A percentile compares a stretch with the other conserved stretches of the same genome.
Evolutionary conservation across 176 grass and related monocot genomes (phyloP).

Genomic region (Thinopyrum elongatum): DNA sequence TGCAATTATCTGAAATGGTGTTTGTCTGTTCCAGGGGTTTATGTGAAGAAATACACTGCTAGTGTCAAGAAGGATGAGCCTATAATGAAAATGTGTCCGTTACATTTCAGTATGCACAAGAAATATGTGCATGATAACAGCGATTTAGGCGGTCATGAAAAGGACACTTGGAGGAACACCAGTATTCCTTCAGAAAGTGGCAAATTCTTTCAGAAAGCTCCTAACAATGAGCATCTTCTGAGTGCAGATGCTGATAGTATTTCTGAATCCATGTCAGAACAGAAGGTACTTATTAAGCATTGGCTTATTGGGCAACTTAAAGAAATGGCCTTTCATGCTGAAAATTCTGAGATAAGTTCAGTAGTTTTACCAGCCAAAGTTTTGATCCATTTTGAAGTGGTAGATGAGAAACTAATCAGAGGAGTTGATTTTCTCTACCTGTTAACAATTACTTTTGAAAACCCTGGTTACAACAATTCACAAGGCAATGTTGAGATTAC

Average conservation of each 20-base stretch:
- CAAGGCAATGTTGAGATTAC: conserved; percentile 59
- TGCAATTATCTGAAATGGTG: conserved; percentile 22
- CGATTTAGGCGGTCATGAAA: conserved; percentile 42
- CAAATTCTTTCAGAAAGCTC: conserved; percentile 37
- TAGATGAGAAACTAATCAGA: conserved; percentile 48
- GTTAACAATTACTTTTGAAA: conserved; percentile 56
- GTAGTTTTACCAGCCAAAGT: conserved; percentile 66
- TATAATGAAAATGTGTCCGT: conserved; percentile 57
- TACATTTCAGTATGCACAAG: conserved; percentile 45
- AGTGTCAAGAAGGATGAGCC: conserved; percentile 55
- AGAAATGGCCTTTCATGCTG: conserved; percentile 50
- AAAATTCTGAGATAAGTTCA: conserved; percentile 34
- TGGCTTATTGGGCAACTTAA: conserved; percentile 78
- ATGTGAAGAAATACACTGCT: conserved; percentile 53
- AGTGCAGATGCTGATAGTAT: conserved; percentile 35
- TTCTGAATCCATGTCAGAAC: conserved; percentile 43
- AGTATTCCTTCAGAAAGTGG: conserved; percentile 33
- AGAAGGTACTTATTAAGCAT: conserved; percentile 67
- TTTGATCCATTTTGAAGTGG: conserved; percentile 83
- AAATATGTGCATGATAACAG: conserved; percentile 46
- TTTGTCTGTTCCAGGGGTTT: conserved; percentile 66
- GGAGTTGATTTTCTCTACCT: conserved; percentile 63
- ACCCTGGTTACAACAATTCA: conserved; percentile 34
- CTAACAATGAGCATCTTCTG: conserved; percentile 42
- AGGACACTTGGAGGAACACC: conserved; percentile 32